Evolutionary conservation across 2,329 filamentous ascomycete genomes (phyloP), one percentile per base, ranked within the genome.

Genomic region (Colletotrichum destructivum): DNA sequence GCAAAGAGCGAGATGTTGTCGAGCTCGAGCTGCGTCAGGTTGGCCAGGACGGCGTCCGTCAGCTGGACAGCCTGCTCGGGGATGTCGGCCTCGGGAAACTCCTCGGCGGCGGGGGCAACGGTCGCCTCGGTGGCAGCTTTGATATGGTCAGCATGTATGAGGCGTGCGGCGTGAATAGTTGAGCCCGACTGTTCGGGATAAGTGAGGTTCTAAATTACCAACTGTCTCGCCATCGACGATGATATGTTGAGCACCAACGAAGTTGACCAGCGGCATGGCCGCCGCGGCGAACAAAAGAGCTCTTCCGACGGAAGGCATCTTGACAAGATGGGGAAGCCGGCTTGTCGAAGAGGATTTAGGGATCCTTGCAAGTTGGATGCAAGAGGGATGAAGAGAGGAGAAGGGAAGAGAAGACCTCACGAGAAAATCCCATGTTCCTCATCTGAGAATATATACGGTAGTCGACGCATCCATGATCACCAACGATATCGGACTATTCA

Each of bases 31-130:
- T 75, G 66, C 3, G 80, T 79, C 1, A 82, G 75, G 60, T 80
- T 78, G 52, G 75, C 74, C 31, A 84, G 71, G 4, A 79, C 77
- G 7, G 75, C 75, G 16, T 82, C 78, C 2, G 81, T 84, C 64
- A 83, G 75, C 68, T 82, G 78, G 38, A 79, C 73, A 11, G 67
- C 67, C 54, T 81, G 76, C 38, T 55, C 67, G 16, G 63, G 51
- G 51, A 75, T 70, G 6, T 66, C 56, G 35, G 62, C 35, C 56
- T 51, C 62, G n/a, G 64, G 23, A 40, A 73, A 56, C 72, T 66
- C 35, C 60, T 40, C 62, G 40, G 65, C 73, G 23, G 74, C 77
- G 42, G 75, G 77, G 16, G 73, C 66, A 49, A 79, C 68, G 21
- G 72, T 75, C 42, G 73, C 66, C 23, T 75, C 71, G 60, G 75